Conservation (phyloP, 441 rosid genomes). For the Theobroma grandiflorum region DNA sequence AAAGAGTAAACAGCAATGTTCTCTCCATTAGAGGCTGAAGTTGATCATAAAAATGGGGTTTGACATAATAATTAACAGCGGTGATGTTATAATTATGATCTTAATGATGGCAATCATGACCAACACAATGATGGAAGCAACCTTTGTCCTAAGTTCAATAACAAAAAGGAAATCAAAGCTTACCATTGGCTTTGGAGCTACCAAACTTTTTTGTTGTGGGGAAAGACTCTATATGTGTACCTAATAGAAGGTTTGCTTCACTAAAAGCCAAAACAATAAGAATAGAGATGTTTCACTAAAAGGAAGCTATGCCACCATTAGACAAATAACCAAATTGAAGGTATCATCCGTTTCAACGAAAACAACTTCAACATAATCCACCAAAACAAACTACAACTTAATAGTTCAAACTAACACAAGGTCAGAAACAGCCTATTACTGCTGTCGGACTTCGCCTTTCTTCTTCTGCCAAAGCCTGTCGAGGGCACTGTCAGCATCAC, state of each 20-base stretch:
- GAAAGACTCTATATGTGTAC: background rate
- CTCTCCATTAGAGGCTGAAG: background rate
- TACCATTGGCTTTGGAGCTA: slow-evolving; percentile 27
- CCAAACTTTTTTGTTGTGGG: slow-evolving; percentile 20
- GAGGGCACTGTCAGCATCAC: slow-evolving; percentile 87
- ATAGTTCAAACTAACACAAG: slow-evolving; percentile 6
- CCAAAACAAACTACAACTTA: slow-evolving; percentile 16
- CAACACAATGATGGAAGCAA: slow-evolving; percentile 30
- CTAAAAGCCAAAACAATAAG: slow-evolving; percentile 14
- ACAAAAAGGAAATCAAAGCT: background rate
- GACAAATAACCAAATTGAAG: background rate
- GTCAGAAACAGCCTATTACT: slow-evolving; percentile 16
- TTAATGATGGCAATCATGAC: slow-evolving; percentile 23
- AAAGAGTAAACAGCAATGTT: background rate
- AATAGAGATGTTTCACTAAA: background rate
- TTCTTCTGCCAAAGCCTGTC: slow-evolving; percentile 96
- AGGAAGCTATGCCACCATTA: background rate
- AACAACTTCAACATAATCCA: slow-evolving; percentile 7
- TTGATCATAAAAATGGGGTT: background rate
- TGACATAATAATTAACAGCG: background rate
- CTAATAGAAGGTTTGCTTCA: slow-evolving; percentile 14
- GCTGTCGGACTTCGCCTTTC: slow-evolving; percentile 69
- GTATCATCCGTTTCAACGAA: background rate
- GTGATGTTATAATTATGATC: slow-evolving; percentile 18
- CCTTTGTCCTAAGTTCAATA: background rate